Conservation (phyloP, 1,139 yeast genomes). For the Taphrina populina region DNA sequence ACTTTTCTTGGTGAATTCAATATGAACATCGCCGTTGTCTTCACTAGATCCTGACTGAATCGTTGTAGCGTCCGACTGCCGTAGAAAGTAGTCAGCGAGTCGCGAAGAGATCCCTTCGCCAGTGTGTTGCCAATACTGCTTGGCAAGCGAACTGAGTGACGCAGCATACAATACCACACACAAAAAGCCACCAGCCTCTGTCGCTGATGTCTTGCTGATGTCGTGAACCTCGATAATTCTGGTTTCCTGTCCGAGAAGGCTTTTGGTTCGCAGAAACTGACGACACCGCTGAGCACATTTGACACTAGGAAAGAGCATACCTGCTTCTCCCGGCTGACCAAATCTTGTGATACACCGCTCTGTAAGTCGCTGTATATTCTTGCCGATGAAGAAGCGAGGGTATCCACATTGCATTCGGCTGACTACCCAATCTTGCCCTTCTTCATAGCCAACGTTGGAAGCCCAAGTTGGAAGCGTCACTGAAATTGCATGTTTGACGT, state of each 20-base stretch:
- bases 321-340: conserved; percentile 72
- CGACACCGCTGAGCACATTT: conserved; percentile 81
- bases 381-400: conserved; percentile 51
- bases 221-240: conserved; percentile 73
- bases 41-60: conserved; percentile 51
- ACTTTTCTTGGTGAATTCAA: conserved; percentile 16
- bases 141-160: conserved; percentile 60
- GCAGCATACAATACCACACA: conserved; percentile 75
- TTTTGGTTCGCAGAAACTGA: conserved; percentile 51
- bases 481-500: conserved; percentile 88
- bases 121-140: conserved; percentile 92
- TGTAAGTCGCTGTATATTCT: conserved; percentile 33
- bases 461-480: conserved; percentile 94
- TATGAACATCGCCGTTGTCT: conserved; percentile 34
- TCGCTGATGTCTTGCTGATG: conserved; percentile 61
- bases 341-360: conserved; percentile 51
- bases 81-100: conserved; percentile 76
- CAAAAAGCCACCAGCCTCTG: conserved; percentile 62
- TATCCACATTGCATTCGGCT: conserved; percentile 79
- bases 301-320: conserved; percentile 75
- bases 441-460: conserved; percentile 87
- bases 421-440: conserved; percentile 83
- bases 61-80: conserved; percentile 47
- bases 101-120: conserved; percentile 94
- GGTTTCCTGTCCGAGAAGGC: conserved; percentile 43